Conservation (phyloP, 2,329 filamentous ascomycete genomes). For the Tympanopsis confertula region DNA sequence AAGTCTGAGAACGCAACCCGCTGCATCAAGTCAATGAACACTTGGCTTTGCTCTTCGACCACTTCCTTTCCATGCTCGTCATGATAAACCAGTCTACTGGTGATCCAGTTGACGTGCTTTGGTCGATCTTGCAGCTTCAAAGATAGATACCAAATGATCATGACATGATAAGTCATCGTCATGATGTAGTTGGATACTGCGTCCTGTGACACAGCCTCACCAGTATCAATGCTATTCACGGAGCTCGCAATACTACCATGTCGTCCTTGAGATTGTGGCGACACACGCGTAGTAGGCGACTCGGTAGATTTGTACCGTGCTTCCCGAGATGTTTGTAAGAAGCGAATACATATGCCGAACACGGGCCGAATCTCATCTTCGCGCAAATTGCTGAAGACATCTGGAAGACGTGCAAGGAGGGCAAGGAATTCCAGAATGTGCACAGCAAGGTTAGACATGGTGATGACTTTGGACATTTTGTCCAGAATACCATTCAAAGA, state of each 20-base stretch:
- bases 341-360: conserved; percentile 63
- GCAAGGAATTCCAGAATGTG: conserved; percentile 64
- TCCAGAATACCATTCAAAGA: conserved; percentile 55
- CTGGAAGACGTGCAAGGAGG: conserved; percentile 51
- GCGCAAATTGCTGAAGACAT: conserved; percentile 53
- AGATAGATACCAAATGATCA: conserved; percentile 60
- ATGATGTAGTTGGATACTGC: conserved; percentile 54
- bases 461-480: conserved; percentile 65
- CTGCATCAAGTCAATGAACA: conserved; percentile 57
- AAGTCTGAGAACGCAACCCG: conserved; percentile 47
- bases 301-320: neutral
- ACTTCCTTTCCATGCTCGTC: conserved; percentile 41
- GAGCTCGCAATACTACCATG: too few species aligned
- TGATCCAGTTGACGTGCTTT: conserved; percentile 56
- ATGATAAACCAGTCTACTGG: conserved; percentile 45
- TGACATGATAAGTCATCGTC: conserved; percentile 54
- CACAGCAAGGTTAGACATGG: conserved; percentile 56
- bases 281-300: conserved; percentile 2
- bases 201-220: conserved; percentile 7
- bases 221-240: neutral
- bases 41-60: conserved; percentile 55
- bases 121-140: conserved; percentile 47
- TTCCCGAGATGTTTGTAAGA: conserved; percentile 33
- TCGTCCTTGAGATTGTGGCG: too few species aligned
- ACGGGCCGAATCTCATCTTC: conserved; percentile 61